Evolutionary conservation across 1,284 basidiomycete genomes (phyloP), one percentile per base, ranked within the genome.

Genomic region (Trametes hirsuta): DNA sequence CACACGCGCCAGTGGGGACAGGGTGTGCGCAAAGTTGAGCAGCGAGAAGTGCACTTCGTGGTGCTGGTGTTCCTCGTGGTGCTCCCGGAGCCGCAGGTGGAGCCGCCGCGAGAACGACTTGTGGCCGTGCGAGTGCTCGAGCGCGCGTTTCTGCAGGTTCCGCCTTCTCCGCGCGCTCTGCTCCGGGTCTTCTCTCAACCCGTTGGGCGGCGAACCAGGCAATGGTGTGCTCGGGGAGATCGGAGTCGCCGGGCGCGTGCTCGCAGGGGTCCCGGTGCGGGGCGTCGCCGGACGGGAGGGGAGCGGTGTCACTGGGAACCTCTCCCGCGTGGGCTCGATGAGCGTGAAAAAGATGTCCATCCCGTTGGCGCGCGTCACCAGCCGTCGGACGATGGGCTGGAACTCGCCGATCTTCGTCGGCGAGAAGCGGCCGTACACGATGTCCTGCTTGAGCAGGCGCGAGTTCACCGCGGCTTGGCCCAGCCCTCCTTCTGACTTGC

Each of bases 331-430:
- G 0, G 86, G 83, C 60, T 90, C 86, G 21, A 89, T 82, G 24
- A 90, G 69, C 1, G 74, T 72, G 64, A 87, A 90, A 70, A 90
- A 93, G 52, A 84, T 75, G 6, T 75, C 76, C 81, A 91, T 81
- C 8, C 90, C 91, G 63, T 88, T 81, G 6, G 84, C 83, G 6
- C 87, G 78, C 12, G 83, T 82, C 6, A 81, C 78, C 66, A 91
- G 76, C 8, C 82, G 75, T 45, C 84, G 77, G 6, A 77, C 74
- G 11, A 81, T 69, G 35, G 74, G 70, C 55, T 90, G 87, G 25
- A 93, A 77, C 0, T 73, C 71, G 1, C 71, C 70, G 55, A 88
- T 85, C 68, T 92, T 88, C 1, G 71, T 73, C 0, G 90, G 90
- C 0, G 80, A 76, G 64, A 88, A 88, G 2, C 89, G 79, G 1